Evolutionary conservation across 2,329 filamentous ascomycete species (phyloP).

Genomic region (Pyrenophora teres): DNA sequence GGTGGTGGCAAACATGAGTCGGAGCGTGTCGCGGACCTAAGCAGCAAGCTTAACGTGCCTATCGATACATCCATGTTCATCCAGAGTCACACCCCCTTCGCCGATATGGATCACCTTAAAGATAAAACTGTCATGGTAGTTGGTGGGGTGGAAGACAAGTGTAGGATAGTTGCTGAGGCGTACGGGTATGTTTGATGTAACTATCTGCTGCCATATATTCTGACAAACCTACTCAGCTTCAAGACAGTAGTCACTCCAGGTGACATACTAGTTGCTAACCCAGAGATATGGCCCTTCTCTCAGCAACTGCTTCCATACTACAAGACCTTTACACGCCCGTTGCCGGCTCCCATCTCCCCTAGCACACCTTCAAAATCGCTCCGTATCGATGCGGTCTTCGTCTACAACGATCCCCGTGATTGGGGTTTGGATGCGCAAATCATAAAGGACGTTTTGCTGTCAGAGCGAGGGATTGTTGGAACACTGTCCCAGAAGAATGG

Average conservation of each 20-base stretch:
- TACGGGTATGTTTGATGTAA: constrained; percentile 34
- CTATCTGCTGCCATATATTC: neutral
- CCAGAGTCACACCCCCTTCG: constrained; percentile 89
- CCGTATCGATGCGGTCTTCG: constrained; percentile 87
- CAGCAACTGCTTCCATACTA: constrained; percentile 68
- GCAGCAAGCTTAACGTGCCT: constrained; percentile 65
- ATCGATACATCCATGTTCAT: constrained; percentile 75
- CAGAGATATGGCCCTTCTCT: constrained; percentile 83
- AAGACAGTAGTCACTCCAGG: constrained; percentile 80
- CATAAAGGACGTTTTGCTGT: constrained; percentile 81
- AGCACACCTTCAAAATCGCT: constrained; percentile 58
- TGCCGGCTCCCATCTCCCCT: constrained; percentile 59
- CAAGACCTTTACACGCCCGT: constrained; percentile 59
- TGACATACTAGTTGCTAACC: constrained; percentile 77
- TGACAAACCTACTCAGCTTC: constrained; percentile 34
- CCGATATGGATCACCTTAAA: constrained; percentile 64
- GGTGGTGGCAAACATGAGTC: constrained; percentile 85
- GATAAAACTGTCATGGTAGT: constrained; percentile 57
- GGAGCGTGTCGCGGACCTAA: constrained; percentile 72
- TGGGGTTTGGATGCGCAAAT: constrained; percentile 91
- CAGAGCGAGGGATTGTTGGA: constrained; percentile 76
- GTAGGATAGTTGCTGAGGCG: constrained; percentile 72
- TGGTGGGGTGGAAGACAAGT: constrained; percentile 59
- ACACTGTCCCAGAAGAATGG: constrained; percentile 78
- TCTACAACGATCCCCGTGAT: constrained; percentile 95